These are phyloP conservation scores for Candida glucosophila DNA, from an alignment of 1,139 yeast genomes.

Conservation along the genomic window DNA sequence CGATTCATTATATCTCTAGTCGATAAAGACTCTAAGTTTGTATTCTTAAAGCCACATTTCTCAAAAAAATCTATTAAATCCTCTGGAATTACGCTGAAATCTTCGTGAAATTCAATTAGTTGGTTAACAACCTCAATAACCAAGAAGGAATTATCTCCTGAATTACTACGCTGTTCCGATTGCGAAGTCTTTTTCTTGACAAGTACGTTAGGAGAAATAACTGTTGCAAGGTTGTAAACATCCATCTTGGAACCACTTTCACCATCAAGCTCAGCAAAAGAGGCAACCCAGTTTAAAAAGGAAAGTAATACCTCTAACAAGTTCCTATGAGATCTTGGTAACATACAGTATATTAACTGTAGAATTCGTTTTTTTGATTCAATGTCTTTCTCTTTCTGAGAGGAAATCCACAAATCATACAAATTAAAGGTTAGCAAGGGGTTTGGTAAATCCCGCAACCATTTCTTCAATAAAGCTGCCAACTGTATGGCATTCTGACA, in stretches of 20 bases:
- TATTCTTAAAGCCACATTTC: conserved; percentile 20
- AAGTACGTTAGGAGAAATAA: conserved; percentile 85
- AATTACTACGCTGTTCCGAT: conserved; percentile 16
- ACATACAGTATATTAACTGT: conserved; percentile 66
- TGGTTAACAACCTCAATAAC: conserved; percentile 88
- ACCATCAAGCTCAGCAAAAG: conserved; percentile 84
- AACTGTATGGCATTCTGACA: conserved; percentile 84
- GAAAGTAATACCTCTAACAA: conserved; percentile 77
- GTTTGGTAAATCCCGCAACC: conserved; percentile 85
- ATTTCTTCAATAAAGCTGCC: conserved; percentile 89
- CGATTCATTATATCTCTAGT: conserved; percentile 31
- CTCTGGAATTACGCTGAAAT: conserved; percentile 67
- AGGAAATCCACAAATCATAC: conserved; percentile 73
- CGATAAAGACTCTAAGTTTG: conserved; percentile 5
- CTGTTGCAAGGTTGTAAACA: conserved; percentile 89
- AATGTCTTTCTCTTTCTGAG: conserved; percentile 51
- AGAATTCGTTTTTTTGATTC: conserved; percentile 47
- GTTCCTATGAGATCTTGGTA: conserved; percentile 80
- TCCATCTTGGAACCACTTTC: conserved; percentile 96
- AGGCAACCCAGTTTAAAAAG: conserved; percentile 92
- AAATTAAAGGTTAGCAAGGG: conserved; percentile 76
- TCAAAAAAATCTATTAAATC: conserved; percentile 37
- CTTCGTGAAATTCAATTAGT: conserved; percentile 76
- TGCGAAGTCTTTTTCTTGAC: conserved; percentile 37
- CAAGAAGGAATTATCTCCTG: conserved; percentile 73